Percentiles rank a stretch among this genome's conserved stretches.
These are phyloP conservation scores for Casuarina equisetifolia DNA, from an alignment of 306 rosid genomes.

Conservation along the genomic window DNA sequence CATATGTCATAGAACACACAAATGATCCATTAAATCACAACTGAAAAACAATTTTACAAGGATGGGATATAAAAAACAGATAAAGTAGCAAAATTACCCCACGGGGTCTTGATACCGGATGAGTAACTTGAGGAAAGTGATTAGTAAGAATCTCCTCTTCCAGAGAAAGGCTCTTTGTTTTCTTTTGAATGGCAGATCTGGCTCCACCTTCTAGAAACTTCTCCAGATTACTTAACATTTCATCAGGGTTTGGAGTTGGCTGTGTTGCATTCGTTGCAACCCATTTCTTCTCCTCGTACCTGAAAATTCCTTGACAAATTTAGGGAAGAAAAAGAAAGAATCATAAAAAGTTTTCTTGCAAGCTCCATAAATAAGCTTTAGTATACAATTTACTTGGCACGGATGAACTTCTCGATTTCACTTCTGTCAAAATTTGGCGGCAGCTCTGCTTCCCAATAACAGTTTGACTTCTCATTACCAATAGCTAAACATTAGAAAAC, in stretches of 20 bases:
- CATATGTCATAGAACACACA: background rate
- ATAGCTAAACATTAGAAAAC: conserved; percentile 41
- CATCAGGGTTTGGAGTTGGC: conserved; percentile 38
- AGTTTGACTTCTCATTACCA: conserved; percentile 76
- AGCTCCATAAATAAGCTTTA: conserved; percentile 25
- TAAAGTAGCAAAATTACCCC: conserved; percentile 47
- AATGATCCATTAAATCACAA: background rate
- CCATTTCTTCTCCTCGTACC: conserved; percentile 81
- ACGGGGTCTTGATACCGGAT: conserved; percentile 35
- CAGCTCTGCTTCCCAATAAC: conserved; percentile 76
- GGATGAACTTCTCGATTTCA: conserved; percentile 55
- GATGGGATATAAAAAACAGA: conserved; percentile 11
- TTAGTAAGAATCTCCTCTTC: conserved; percentile 66
- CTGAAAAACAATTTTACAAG: background rate
- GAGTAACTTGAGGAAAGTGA: conserved; percentile 33
- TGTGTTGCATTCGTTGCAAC: conserved; percentile 36
- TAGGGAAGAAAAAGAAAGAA: conserved; percentile 21
- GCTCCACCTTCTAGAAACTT: conserved; percentile 29
- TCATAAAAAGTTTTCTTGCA: conserved; percentile 20
- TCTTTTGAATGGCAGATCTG: conserved; percentile 37
- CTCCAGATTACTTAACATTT: conserved; percentile 25
- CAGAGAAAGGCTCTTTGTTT: conserved; percentile 62
- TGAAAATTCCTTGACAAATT: conserved; percentile 38
- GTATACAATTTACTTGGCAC: conserved; percentile 58
- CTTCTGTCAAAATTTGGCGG: conserved; percentile 53